These are phyloP conservation scores for Candida peoriensis DNA, from an alignment of 805 yeast species.

Conservation along the genomic window DNA sequence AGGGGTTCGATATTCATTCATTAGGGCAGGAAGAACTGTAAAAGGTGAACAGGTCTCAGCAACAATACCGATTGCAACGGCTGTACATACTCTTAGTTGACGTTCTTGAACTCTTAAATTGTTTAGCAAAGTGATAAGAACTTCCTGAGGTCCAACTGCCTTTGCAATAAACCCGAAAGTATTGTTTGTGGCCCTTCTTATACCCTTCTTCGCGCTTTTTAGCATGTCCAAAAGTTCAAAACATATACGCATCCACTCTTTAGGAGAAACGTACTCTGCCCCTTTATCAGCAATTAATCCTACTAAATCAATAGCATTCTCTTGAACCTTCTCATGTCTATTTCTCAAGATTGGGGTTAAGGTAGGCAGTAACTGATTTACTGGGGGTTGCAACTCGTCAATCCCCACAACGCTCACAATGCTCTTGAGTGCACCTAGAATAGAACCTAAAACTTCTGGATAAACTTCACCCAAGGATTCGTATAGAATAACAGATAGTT, in stretches of 20 bases:
- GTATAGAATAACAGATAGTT: constrained; percentile 70
- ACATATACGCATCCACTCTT: constrained; percentile 97
- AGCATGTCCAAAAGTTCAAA: constrained; percentile 86
- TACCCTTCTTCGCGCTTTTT: constrained; percentile 70
- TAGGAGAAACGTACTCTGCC: constrained; percentile 78
- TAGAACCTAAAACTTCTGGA: constrained; percentile 89
- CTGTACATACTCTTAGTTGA: constrained; percentile 93
- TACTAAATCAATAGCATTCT: constrained; percentile 68
- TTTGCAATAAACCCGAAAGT: constrained; percentile 89
- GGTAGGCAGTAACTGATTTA: constrained; percentile 77
- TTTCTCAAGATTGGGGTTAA: constrained; percentile 88
- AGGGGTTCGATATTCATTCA: constrained; percentile 93
- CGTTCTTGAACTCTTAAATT: constrained; percentile 91
- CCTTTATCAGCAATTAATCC: constrained; percentile 79
- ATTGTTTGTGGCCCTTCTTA: constrained; percentile 78
- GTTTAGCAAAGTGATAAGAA: constrained; percentile 73
- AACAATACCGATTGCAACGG: constrained; percentile 96
- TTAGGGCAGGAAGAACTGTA: constrained; percentile 87
- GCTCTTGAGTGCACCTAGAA: constrained; percentile 62
- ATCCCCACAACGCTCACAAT: constrained; percentile 60
- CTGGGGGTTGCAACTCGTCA: constrained; percentile 68
- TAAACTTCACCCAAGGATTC: constrained; percentile 93
- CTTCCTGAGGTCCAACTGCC: constrained; percentile 96
- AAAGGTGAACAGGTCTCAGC: constrained; percentile 92
- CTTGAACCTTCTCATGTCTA: constrained; percentile 87